Evolutionary conservation across 352 stramenopile genomes (phyloP).

Genomic region (Pythium brachiatum): DNA sequence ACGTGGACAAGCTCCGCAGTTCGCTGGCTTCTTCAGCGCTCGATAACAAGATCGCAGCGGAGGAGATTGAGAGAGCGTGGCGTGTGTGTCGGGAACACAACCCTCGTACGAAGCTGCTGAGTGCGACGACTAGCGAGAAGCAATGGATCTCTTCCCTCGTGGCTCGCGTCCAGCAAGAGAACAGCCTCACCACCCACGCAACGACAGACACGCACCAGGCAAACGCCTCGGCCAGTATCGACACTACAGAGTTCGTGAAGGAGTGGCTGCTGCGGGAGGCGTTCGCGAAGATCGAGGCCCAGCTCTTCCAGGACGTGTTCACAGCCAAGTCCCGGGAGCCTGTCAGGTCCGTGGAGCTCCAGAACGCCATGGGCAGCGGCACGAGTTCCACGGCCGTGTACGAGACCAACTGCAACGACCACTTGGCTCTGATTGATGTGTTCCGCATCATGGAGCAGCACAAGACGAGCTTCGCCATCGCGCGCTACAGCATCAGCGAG

Average conservation of each 20-base stretch:
- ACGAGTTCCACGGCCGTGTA: conserved; percentile 60
- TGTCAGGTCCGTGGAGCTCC: conserved; percentile 45
- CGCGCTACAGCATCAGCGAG: conserved; percentile 91
- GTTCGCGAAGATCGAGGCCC: conserved; percentile 51
- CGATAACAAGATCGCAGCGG: conserved; percentile 27
- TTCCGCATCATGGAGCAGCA: conserved; percentile 80
- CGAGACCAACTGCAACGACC: conserved; percentile 64
- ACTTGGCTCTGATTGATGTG: conserved; percentile 62
- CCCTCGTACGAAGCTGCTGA: conserved; percentile 17
- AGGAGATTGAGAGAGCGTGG: conserved; percentile 54
- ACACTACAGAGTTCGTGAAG: conserved; percentile 64
- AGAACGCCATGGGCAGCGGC: conserved; percentile 49
- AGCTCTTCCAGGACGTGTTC: conserved; percentile 51
- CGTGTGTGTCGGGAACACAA: conserved; percentile 42
- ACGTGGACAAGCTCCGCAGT: conserved; percentile 38
- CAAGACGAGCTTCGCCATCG: conserved; percentile 71
- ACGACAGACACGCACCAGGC: background rate
- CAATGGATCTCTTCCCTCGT: conserved; percentile 46
- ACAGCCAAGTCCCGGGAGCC: conserved; percentile 37
- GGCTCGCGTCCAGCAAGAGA: conserved; percentile 39
- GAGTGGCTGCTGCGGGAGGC: conserved; percentile 76
- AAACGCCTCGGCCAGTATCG: conserved; percentile 17
- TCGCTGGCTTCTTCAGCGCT: conserved; percentile 25
- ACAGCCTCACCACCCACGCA: background rate
- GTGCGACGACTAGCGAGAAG: conserved; percentile 26